Percentiles rank a stretch among this genome's conserved stretches.
phyloP scores from a whole-genome alignment of 345 rosid genomes.

The Clausena lansium region DNA sequence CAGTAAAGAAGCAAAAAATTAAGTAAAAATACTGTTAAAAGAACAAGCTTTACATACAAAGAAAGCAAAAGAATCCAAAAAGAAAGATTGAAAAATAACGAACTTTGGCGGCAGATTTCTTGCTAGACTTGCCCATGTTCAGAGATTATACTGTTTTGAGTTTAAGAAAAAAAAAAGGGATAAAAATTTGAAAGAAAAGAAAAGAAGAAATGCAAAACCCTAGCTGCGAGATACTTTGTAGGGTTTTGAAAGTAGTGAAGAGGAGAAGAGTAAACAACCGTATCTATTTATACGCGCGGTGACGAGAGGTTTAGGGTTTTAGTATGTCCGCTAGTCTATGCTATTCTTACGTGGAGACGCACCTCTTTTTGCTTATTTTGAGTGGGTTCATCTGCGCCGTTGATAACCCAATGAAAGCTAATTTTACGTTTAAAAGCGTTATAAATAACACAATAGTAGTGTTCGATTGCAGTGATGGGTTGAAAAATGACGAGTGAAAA shows the following conservation, averaged over 20 bases:
- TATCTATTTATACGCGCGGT: background rate
- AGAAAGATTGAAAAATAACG: background rate
- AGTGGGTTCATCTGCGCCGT: constrained; percentile 8
- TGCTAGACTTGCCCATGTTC: constrained; percentile 55
- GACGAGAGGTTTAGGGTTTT: constrained; percentile 18
- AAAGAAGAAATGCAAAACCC: constrained; percentile 3
- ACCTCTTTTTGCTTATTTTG: background rate
- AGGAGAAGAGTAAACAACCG: background rate
- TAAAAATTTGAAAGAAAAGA: background rate
- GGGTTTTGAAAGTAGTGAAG: constrained; percentile 5
- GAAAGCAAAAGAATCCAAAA: background rate
- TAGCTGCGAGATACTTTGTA: background rate
- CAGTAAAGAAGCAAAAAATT: background rate
- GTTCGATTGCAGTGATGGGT: too few species aligned
- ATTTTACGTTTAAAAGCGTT: background rate
- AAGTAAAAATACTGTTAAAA: background rate
- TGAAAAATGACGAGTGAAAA: too few species aligned
- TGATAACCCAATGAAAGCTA: background rate
- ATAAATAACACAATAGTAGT: too few species aligned
- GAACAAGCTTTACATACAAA: background rate
- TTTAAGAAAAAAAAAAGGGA: background rate
- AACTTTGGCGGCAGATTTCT: constrained; percentile 53
- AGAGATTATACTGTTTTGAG: background rate
- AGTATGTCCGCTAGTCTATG: background rate
- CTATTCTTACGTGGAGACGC: background rate